Conservation (phyloP, 108 stramenopile species). For the Cyclotella atomus region DNA sequence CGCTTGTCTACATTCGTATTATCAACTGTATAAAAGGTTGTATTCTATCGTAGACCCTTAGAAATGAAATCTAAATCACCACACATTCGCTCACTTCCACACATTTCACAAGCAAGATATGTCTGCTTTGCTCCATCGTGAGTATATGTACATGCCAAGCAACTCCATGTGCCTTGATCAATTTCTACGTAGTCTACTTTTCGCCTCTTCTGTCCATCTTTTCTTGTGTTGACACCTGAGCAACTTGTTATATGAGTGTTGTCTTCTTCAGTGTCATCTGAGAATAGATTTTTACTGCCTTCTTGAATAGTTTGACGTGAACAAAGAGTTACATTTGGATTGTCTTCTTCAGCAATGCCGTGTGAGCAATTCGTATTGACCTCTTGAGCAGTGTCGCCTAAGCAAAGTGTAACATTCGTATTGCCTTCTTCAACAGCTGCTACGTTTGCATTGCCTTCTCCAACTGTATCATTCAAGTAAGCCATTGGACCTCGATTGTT, state of each 20-base stretch:
- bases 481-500: no score
- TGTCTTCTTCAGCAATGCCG: no score
- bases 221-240: background rate
- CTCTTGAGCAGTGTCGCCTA: no score
- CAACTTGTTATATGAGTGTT: background rate
- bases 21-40: no score
- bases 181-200: constrained; percentile 1
- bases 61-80: background rate
- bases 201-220: background rate
- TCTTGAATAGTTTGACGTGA: no score
- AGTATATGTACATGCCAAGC: constrained; percentile 19
- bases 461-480: no score
- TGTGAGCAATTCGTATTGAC: no score
- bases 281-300: background rate
- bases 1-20: no score
- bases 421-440: no score
- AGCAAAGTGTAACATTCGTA: no score
- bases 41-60: no score
- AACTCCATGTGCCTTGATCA: constrained; percentile 21
- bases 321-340: background rate
- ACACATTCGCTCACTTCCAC: constrained; percentile 13
- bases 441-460: no score
- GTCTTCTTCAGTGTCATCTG: background rate
- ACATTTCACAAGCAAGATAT: constrained; percentile 37
- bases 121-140: constrained; percentile 5